Base-by-base conservation (phyloP, 192 early-diverging fungal species). In the Coemansia sp. region DNA sequence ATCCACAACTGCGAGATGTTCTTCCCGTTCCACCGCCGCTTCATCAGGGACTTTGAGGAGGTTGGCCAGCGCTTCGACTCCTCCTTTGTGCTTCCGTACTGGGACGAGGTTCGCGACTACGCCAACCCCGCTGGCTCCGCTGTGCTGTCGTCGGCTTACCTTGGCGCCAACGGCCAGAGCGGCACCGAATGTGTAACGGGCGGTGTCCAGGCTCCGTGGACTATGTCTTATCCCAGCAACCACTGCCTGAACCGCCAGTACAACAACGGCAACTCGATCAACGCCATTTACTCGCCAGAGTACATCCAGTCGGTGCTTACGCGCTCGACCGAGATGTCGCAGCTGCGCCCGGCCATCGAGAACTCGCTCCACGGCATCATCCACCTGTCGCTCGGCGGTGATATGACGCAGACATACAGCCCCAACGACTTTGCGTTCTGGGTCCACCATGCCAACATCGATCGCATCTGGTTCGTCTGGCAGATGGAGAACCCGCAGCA, bases 341-440 rank as follows among this genome's bases (percentile, higher is more conserved):
- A 67, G 69, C 69, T 84, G 55, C 83, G 83, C 38, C 65, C 70
- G 2, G 66, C 53, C 13, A 66, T 84, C 32, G 83, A 84, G 70
- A 69, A 61, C 55, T 72, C 70, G 35, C 70, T 75, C 19, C 83
- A 84, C 52, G 76, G 73, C 25, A 41, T 73, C 22, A 33, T 82
- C 7, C 83, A 84, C 22, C 67, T 77, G 46, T 67, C 62, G 23
- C 35, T 84, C 7, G 79, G 83, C 25, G 83, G 79, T 17, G 83
- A 84, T 59, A 81, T 84, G 78, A 14, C 68, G 19, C 65, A 69
- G 62, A 72, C 54, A 56, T 75, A 59, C 61, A 73, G 75, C 52
- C 83, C 83, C 52, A 84, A 82, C 73, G 83, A 84, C 65, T 71
- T 76, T 66, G 64, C 64, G 22, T 84, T 84, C 73, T 84, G 72